Evolutionary conservation across 768 basidiomycete species (phyloP).

Genomic region (Suillus bovinus): DNA sequence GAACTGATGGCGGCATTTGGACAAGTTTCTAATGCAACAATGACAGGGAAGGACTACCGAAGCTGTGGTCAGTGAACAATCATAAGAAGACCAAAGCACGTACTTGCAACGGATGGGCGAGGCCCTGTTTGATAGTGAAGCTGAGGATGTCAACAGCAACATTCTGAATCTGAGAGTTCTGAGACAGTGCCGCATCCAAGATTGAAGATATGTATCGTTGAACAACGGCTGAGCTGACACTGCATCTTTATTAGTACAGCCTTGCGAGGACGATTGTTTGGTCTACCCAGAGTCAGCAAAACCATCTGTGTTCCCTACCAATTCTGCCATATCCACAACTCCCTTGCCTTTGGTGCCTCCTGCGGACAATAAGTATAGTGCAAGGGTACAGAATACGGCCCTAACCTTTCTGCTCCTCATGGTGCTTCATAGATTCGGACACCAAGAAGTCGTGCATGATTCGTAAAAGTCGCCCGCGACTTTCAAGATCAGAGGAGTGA

Average conservation of each 20-base stretch:
- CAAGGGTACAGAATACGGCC: background rate
- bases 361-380: slow-evolving; percentile 1
- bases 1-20: slow-evolving; percentile 57
- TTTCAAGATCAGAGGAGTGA: slow-evolving; percentile 67
- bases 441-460: slow-evolving; percentile 92
- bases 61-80: slow-evolving; percentile 6
- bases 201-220: slow-evolving; percentile 90
- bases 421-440: slow-evolving; percentile 79
- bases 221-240: slow-evolving; percentile 91
- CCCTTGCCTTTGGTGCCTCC: slow-evolving; percentile 26
- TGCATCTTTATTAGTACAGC: slow-evolving; percentile 31
- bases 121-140: slow-evolving; percentile 92
- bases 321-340: slow-evolving; percentile 85
- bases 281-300: slow-evolving; percentile 96
- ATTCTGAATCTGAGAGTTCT: slow-evolving; percentile 67
- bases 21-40: slow-evolving; percentile 92
- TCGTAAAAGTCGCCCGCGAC: slow-evolving; percentile 70
- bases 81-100: slow-evolving; percentile 17
- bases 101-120: slow-evolving; percentile 92
- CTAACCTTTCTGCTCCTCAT: slow-evolving; percentile 67
- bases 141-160: slow-evolving; percentile 88
- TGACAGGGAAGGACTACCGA: slow-evolving; percentile 81
- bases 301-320: slow-evolving; percentile 93
- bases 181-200: slow-evolving; percentile 76
- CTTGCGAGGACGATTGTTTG: background rate